Percentiles rank a stretch among this genome's conserved stretches.
Conservation (phyloP, 2,329 filamentous ascomycete species). For the Neofusicoccum sp. region DNA sequence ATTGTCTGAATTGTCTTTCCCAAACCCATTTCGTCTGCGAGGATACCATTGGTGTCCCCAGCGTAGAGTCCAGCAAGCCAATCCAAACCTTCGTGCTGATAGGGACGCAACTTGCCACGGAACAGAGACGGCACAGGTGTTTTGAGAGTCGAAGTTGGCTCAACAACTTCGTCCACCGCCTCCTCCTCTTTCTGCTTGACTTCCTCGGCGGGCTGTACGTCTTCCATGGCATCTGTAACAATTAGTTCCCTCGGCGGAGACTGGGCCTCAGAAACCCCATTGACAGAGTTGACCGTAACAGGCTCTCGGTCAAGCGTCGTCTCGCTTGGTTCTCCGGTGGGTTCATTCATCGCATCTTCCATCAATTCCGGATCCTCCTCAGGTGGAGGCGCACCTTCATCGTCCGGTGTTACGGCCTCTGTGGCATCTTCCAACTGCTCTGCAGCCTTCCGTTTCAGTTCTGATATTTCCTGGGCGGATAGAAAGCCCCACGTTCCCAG, state of each 20-base stretch:
- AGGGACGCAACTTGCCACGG: slow-evolving; percentile 87
- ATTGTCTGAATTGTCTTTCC: slow-evolving; percentile 99
- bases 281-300: neutral
- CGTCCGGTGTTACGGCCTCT: slow-evolving; percentile 36
- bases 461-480: slow-evolving; percentile 15
- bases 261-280: neutral
- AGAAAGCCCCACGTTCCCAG: slow-evolving; percentile 19
- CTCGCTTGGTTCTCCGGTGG: neutral
- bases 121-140: slow-evolving; percentile 67
- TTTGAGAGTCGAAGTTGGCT: slow-evolving; percentile 45
- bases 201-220: neutral
- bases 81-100: slow-evolving; percentile 95
- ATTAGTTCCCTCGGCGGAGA: neutral
- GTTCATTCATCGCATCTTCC: neutral
- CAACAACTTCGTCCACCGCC: slow-evolving; percentile 31
- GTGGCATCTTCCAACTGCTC: slow-evolving; percentile 29
- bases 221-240: slow-evolving; percentile 1
- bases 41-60: slow-evolving; percentile 90
- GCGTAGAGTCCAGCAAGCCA: slow-evolving; percentile 94
- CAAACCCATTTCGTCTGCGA: slow-evolving; percentile 97
- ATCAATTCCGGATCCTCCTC: slow-evolving; percentile 6
- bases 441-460: slow-evolving; percentile 18
- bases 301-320: neutral
- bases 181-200: neutral
- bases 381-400: slow-evolving; percentile 2